A percentile compares a stretch with the other conserved stretches of the same genome.
These are phyloP conservation scores for Fimicolochytrium jonesii DNA, from an alignment of 192 early-diverging fungal species.

Conservation along the genomic window DNA sequence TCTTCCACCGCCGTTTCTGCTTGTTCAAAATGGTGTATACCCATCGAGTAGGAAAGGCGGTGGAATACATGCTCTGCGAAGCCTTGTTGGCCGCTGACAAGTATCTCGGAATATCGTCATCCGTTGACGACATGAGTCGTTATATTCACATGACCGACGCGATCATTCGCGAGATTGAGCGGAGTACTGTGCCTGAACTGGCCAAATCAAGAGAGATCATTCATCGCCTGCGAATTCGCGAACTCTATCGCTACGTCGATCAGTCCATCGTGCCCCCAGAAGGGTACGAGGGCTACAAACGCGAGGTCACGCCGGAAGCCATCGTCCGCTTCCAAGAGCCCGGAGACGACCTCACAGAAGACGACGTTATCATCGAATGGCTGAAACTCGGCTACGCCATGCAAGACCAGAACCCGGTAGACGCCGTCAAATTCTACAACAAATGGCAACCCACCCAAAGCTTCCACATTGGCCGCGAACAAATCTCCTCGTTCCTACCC, in stretches of 20 bases:
- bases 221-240: conserved; percentile 66
- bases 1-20: conserved; percentile 29
- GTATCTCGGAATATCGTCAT: conserved; percentile 47
- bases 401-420: conserved; percentile 81
- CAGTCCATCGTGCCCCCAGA: conserved; percentile 17
- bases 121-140: conserved; percentile 58
- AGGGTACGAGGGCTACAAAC: not conserved
- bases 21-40: conserved; percentile 65
- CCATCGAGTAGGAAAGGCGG: conserved; percentile 68
- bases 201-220: conserved; percentile 65
- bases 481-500: conserved; percentile 71
- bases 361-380: conserved; percentile 74
- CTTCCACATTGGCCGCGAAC: conserved; percentile 63
- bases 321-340: conserved; percentile 58
- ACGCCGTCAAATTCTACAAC: conserved; percentile 74
- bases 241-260: conserved; percentile 72
- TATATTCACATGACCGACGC: conserved; percentile 82
- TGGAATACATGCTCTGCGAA: conserved; percentile 89
- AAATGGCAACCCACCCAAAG: conserved; percentile 50
- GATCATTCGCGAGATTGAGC: conserved; percentile 60
- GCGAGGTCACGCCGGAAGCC: conserved; percentile 32
- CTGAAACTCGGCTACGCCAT: conserved; percentile 79
- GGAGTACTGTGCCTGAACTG: conserved; percentile 39
- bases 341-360: conserved; percentile 56
- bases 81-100: conserved; percentile 78